A percentile compares a stretch with the other conserved stretches of the same genome.
Conservation (phyloP, 345 rosid species). For the Microthlaspi erraticum region DNA sequence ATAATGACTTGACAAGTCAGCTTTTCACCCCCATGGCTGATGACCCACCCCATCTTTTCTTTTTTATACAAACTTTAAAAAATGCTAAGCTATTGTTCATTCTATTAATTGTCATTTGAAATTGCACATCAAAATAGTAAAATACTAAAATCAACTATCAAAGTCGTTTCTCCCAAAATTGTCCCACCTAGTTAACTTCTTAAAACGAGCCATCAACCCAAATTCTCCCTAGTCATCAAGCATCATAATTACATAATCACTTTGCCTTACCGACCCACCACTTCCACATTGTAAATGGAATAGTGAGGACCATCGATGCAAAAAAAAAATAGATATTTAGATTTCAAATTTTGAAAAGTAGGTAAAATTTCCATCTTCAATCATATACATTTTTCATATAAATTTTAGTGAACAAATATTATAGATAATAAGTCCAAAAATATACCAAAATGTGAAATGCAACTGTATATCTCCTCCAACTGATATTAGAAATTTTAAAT, state of each 20-base stretch:
- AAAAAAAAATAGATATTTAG: slow-evolving; percentile 3
- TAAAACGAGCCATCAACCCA: slow-evolving; percentile 25
- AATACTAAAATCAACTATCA: background rate
- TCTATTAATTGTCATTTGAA: background rate
- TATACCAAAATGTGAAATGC: background rate
- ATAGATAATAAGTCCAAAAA: too few species aligned
- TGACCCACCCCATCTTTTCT: too few species aligned
- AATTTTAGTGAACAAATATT: too few species aligned
- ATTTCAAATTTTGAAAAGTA: slow-evolving; percentile 25
- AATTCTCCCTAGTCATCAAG: slow-evolving; percentile 14
- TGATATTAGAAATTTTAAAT: background rate
- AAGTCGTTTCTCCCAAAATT: background rate
- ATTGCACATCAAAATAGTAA: background rate
- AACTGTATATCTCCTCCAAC: background rate
- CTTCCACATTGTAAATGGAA: slow-evolving; percentile 33
- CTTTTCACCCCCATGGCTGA: too few species aligned
- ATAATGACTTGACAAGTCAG: too few species aligned
- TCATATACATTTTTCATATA: too few species aligned
- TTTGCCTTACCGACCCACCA: slow-evolving; percentile 35
- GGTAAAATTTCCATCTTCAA: slow-evolving; percentile 1
- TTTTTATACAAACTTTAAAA: too few species aligned
- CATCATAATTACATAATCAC: slow-evolving; percentile 37
- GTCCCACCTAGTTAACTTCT: background rate
- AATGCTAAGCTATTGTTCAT: too few species aligned
- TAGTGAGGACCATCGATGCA: slow-evolving; percentile 36